phyloP scores from a whole-genome alignment of 1,284 basidiomycete genomes.

The Baeospora myosura region DNA sequence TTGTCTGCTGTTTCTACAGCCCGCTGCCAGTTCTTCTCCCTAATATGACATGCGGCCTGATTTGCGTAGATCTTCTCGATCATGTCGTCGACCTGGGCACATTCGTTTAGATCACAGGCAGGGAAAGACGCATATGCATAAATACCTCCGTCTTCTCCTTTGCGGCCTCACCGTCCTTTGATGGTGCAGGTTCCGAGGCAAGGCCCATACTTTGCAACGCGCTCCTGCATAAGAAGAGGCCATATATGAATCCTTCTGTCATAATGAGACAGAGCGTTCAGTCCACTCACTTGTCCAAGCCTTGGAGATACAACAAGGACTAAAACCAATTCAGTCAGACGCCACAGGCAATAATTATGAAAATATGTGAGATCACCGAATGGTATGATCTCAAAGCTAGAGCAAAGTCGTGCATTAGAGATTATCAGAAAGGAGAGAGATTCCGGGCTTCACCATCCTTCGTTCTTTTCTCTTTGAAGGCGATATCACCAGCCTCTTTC shows the following conservation, averaged over 20 bases:
- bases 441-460: slow-evolving; percentile 37
- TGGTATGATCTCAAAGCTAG: slow-evolving; percentile 61
- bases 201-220: slow-evolving; percentile 44
- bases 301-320: slow-evolving; percentile 63
- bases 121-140: slow-evolving; percentile 6
- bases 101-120: neutral
- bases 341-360: neutral
- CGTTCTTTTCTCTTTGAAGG: slow-evolving; percentile 63
- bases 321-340: slow-evolving; percentile 17
- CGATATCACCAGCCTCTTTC: slow-evolving; percentile 69
- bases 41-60: slow-evolving; percentile 74
- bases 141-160: slow-evolving; percentile 48
- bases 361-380: slow-evolving; percentile 34
- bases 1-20: slow-evolving; percentile 71
- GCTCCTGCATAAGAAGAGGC: slow-evolving; percentile 32
- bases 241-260: no score
- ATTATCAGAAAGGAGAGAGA: slow-evolving; percentile 6
- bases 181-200: slow-evolving; percentile 19
- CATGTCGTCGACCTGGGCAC: slow-evolving; percentile 55
- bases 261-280: no score
- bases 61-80: slow-evolving; percentile 77
- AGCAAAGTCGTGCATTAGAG: slow-evolving; percentile 3
- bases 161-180: slow-evolving; percentile 27
- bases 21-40: slow-evolving; percentile 68
- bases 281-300: slow-evolving; percentile 60